These are phyloP conservation scores for Pulveroboletus sp. DNA, from an alignment of 768 basidiomycete species.

Conservation along the genomic window DNA sequence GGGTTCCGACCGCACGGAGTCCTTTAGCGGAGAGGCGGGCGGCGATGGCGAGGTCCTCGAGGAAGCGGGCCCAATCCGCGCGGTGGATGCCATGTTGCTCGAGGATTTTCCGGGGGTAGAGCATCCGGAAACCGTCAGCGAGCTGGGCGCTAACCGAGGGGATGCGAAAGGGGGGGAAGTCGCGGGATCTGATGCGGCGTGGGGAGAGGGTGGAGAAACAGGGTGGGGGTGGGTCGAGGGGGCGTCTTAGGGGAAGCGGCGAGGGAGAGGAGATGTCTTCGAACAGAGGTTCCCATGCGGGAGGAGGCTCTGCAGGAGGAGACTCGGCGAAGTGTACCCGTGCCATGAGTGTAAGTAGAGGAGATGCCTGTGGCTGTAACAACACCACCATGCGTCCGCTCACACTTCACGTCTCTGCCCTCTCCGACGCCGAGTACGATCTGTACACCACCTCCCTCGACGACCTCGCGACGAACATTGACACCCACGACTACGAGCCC, in stretches of 20 bases:
- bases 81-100: constrained; percentile 28
- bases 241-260: constrained; percentile 8
- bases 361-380: no score
- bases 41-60: constrained; percentile 26
- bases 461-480: constrained; percentile 46
- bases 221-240: constrained; percentile 30
- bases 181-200: constrained; percentile 22
- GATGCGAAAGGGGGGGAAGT: constrained; percentile 28
- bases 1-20: constrained; percentile 22
- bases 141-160: constrained; percentile 20
- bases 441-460: constrained; percentile 59
- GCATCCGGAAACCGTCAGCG: constrained; percentile 23
- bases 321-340: no score
- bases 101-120: constrained; percentile 24
- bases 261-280: constrained; percentile 16
- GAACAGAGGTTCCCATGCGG: constrained; percentile 28
- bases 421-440: constrained; percentile 68
- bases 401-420: constrained; percentile 68
- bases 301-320: no score
- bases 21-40: constrained; percentile 26
- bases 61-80: constrained; percentile 29
- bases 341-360: constrained; percentile 7
- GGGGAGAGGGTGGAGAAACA: constrained; percentile 30
- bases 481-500: constrained; percentile 46
- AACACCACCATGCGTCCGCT: constrained; percentile 59